These are phyloP conservation scores for Trichoderma atroviride DNA, from an alignment of 2,329 filamentous ascomycete species.

Conservation along the genomic window DNA sequence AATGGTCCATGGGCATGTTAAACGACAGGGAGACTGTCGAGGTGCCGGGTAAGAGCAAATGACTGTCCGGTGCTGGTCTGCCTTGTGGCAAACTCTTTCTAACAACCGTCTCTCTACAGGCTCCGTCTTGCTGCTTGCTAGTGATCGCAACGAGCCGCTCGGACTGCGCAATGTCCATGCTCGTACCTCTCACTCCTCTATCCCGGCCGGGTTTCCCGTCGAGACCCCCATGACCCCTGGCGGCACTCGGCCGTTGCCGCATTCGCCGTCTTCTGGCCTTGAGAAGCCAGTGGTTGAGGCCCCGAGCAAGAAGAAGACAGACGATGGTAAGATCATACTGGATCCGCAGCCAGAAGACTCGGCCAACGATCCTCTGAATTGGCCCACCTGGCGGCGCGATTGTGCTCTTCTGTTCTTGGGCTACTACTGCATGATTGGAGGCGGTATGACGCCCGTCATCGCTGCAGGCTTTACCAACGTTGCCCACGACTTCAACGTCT, in stretches of 20 bases:
- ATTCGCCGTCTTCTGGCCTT: slow-evolving; percentile 13
- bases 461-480: slow-evolving; percentile 89
- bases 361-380: slow-evolving; percentile 88
- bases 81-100: background rate
- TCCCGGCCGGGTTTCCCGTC: slow-evolving; percentile 50
- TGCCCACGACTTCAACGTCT: slow-evolving; percentile 64
- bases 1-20: slow-evolving; percentile 75
- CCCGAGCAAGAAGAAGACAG: slow-evolving; percentile 70
- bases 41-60: slow-evolving; percentile 69
- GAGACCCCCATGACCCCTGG: slow-evolving; percentile 40
- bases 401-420: slow-evolving; percentile 78
- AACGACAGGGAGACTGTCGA: slow-evolving; percentile 81
- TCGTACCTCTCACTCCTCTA: slow-evolving; percentile 60
- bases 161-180: slow-evolving; percentile 60
- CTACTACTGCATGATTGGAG: slow-evolving; percentile 90
- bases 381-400: slow-evolving; percentile 81
- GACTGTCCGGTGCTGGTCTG: background rate
- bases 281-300: slow-evolving; percentile 27
- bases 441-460: slow-evolving; percentile 87
- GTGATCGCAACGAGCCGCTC: slow-evolving; percentile 60
- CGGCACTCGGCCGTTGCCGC: slow-evolving; percentile 28
- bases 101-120: slow-evolving; percentile 44
- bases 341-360: slow-evolving; percentile 92
- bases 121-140: slow-evolving; percentile 60
- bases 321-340: slow-evolving; percentile 81